Percentiles rank a stretch among this genome's conserved stretches.
Evolutionary conservation across 176 grass and related monocot genomes (phyloP).

Genomic region (Cocos nucifera): DNA sequence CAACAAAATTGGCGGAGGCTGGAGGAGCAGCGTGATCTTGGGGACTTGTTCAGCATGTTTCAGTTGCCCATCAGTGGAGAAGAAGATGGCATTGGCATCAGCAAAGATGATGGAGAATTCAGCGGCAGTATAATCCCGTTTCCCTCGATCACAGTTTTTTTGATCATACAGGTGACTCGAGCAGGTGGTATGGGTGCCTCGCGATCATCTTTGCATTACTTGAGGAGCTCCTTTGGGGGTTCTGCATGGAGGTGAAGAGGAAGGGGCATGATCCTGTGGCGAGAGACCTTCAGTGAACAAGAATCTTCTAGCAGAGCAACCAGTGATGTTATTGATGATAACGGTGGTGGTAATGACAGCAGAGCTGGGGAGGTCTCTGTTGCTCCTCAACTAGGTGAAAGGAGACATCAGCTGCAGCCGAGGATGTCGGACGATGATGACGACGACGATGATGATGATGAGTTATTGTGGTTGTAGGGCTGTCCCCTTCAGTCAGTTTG

Average conservation of each 20-base stretch:
- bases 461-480: too few species aligned
- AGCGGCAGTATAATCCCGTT: conserved; percentile 13
- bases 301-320: conserved; percentile 1
- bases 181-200: neutral
- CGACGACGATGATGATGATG: too few species aligned
- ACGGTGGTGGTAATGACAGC: conserved; percentile 6
- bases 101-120: conserved; percentile 30
- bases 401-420: too few species aligned
- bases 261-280: conserved; percentile 22
- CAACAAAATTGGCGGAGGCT: conserved; percentile 68
- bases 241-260: conserved; percentile 6
- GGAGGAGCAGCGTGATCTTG: conserved; percentile 74
- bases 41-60: conserved; percentile 84
- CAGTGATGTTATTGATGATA: neutral
- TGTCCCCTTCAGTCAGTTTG: too few species aligned
- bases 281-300: conserved; percentile 5
- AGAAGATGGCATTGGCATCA: conserved; percentile 3
- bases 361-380: neutral
- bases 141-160: conserved; percentile 46
- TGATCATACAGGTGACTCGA: conserved; percentile 38
- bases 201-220: conserved; percentile 9
- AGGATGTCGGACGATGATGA: too few species aligned
- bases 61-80: conserved; percentile 30
- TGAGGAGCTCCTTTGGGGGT: conserved; percentile 3
- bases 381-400: too few species aligned